Conservation (phyloP, 2,329 filamentous ascomycete genomes). For the Aureobasidium musti region DNA sequence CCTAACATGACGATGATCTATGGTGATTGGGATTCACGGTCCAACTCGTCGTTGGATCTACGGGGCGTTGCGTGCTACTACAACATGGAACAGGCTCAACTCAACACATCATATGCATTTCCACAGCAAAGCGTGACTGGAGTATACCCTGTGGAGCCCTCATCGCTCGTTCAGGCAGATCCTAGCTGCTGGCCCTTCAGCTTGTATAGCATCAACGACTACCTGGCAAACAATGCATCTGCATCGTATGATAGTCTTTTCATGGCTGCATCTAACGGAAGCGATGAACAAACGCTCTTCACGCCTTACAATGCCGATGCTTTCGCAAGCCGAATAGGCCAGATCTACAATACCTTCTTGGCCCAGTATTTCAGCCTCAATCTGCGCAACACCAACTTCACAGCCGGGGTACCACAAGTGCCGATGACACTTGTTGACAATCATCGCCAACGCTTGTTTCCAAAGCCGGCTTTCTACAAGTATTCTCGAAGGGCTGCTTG, state of each 20-base stretch:
- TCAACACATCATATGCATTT: not conserved
- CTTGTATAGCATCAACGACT: not conserved
- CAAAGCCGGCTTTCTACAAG: not conserved
- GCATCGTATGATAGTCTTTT: not conserved
- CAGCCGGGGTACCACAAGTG: not conserved
- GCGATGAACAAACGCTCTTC: not conserved
- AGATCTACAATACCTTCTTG: not conserved
- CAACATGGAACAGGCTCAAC: not conserved
- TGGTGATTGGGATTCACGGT: not conserved
- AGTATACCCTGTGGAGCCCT: not conserved
- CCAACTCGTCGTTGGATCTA: not conserved
- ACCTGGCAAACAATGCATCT: not conserved
- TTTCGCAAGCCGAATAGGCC: not conserved
- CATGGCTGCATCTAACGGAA: not conserved
- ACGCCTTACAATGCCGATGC: not conserved
- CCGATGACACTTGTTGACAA: not conserved
- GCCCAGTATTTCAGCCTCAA: not conserved
- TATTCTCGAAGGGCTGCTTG: not conserved
- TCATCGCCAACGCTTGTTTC: not conserved
- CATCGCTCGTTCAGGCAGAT: not conserved
- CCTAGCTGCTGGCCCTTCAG: not conserved
- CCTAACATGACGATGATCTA: not conserved
- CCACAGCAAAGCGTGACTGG: not conserved
- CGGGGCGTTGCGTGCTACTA: not conserved
- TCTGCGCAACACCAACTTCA: not conserved